Evolutionary conservation across 495 filamentous ascomycete genomes (phyloP).

Genomic region (Tirmania nivea): DNA sequence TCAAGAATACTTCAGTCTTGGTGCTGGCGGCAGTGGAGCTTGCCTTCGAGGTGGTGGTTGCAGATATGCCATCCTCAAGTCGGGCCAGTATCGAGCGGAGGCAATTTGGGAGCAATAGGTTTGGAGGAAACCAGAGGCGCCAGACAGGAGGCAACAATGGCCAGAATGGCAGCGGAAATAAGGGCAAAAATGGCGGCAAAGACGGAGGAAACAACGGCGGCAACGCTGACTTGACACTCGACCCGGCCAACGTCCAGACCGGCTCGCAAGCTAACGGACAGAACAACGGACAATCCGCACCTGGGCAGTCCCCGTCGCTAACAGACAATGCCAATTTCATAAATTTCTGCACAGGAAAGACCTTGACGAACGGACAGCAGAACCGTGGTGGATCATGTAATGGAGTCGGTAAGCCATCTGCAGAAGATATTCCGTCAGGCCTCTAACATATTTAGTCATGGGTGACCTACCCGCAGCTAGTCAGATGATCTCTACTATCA

Average conservation of each 20-base stretch:
- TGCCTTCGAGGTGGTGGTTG: slow-evolving; percentile 1
- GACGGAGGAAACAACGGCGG: neutral
- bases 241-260: slow-evolving; percentile 14
- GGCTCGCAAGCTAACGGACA: slow-evolving; percentile 14
- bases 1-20: slow-evolving; percentile 11
- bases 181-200: neutral
- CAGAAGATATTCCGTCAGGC: neutral
- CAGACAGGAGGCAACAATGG: slow-evolving; percentile 3
- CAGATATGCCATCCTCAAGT: too few relatives aligned
- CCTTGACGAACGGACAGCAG: slow-evolving; percentile 48
- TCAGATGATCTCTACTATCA: slow-evolving; percentile 46
- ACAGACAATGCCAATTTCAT: slow-evolving; percentile 39
- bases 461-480: slow-evolving; percentile 41
- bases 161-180: slow-evolving; percentile 2
- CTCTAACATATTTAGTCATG: slow-evolving; percentile 27
- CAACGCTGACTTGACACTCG: slow-evolving; percentile 4
- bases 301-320: slow-evolving; percentile 11
- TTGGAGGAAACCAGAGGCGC: slow-evolving; percentile 1
- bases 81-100: neutral
- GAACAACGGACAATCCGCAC: slow-evolving; percentile 3
- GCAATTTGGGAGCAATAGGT: neutral
- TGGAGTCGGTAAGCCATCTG: slow-evolving; percentile 25
- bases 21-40: slow-evolving; percentile 10
- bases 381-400: slow-evolving; percentile 47
- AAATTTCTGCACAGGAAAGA: slow-evolving; percentile 45